Percentiles rank a stretch among this genome's conserved stretches.
phyloP scores from a whole-genome alignment of 2,329 filamentous ascomycete species.

The Myriosclerotinia duriaeana region DNA sequence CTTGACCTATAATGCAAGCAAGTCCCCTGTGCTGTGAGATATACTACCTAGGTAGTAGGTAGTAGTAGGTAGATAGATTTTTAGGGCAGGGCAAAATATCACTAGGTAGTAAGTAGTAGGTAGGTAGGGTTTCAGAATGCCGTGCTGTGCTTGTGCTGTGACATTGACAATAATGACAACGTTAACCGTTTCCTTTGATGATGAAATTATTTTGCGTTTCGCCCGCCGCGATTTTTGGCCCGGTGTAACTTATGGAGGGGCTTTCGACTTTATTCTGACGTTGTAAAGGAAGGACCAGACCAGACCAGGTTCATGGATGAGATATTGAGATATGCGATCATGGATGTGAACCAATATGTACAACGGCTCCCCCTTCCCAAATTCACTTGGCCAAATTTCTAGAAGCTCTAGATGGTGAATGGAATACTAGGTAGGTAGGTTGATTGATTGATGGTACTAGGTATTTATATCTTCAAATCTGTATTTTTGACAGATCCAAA shows the following conservation, averaged over 20 bases:
- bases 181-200: constrained; percentile 19
- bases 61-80: constrained; percentile 11
- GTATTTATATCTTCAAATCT: not conserved
- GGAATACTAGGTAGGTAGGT: no score
- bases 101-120: no score
- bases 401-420: constrained; percentile 13
- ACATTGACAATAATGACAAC: constrained; percentile 24
- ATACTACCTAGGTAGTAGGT: constrained; percentile 25
- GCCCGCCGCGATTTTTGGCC: no score
- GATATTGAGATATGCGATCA: not conserved
- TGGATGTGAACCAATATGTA: not conserved
- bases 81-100: constrained; percentile 31
- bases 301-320: constrained; percentile 16
- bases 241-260: constrained; percentile 16
- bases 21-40: constrained; percentile 37
- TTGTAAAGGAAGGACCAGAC: not conserved
- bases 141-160: not conserved
- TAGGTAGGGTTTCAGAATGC: constrained; percentile 25
- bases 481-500: not conserved
- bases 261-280: constrained; percentile 15
- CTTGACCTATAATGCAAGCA: constrained; percentile 36
- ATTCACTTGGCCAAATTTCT: constrained; percentile 9
- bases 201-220: no score
- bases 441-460: not conserved
- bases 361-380: not conserved